These are phyloP conservation scores for Botrytis fragariae DNA, from an alignment of 2,329 filamentous ascomycete species.

Conservation along the genomic window DNA sequence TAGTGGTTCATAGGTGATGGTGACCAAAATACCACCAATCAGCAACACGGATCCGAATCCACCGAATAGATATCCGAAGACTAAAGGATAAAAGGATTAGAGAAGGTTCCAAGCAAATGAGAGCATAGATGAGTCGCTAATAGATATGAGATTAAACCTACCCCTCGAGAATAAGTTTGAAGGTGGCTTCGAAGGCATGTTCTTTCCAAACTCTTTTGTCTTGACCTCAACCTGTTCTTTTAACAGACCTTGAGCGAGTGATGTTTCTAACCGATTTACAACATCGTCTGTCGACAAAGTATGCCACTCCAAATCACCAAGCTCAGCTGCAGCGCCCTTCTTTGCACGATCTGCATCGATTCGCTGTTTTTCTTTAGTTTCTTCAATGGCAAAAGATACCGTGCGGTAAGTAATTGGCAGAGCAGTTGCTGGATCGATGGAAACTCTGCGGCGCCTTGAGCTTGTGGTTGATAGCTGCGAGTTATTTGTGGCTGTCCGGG, in stretches of 20 bases:
- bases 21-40: constrained; percentile 65
- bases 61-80: constrained; percentile 69
- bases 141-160: not conserved
- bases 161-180: constrained; percentile 53
- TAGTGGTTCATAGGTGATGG: constrained; percentile 71
- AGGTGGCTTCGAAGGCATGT: constrained; percentile 62
- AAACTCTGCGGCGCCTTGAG: constrained; percentile 25
- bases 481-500: constrained; percentile 25
- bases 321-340: constrained; percentile 48
- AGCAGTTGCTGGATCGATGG: constrained; percentile 42
- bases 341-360: constrained; percentile 44
- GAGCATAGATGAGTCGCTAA: not conserved
- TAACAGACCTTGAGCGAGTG: constrained; percentile 56
- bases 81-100: constrained; percentile 25
- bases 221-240: constrained; percentile 53
- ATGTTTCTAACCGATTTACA: constrained; percentile 55
- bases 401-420: constrained; percentile 54
- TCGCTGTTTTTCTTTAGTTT: constrained; percentile 48
- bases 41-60: constrained; percentile 72
- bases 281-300: constrained; percentile 55
- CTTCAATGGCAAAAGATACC: constrained; percentile 55
- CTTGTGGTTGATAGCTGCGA: constrained; percentile 24
- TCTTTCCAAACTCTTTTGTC: constrained; percentile 60
- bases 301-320: constrained; percentile 66
- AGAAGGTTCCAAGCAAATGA: not conserved